These are phyloP conservation scores for Vairimorpha necatrix DNA, from an alignment of 371 early-diverging fungal genomes.

Conservation along the genomic window DNA sequence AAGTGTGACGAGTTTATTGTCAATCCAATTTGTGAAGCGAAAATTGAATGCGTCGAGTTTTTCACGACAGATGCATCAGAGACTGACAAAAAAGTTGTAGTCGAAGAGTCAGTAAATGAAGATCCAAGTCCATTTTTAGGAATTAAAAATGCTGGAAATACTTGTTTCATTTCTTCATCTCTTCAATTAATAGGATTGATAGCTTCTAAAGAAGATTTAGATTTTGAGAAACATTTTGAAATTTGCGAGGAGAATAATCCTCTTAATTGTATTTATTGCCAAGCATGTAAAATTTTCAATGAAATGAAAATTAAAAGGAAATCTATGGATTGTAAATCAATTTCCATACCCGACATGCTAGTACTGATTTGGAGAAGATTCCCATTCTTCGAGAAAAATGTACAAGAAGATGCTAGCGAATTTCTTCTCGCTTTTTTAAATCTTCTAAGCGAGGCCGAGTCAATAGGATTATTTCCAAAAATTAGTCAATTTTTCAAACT, in stretches of 20 bases:
- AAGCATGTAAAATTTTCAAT: constrained; percentile 49
- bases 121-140: constrained; percentile 39
- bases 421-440: constrained; percentile 43
- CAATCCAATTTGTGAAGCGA: neutral
- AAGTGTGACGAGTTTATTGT: constrained; percentile 32
- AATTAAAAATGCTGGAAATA: constrained; percentile 61
- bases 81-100: neutral
- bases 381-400: constrained; percentile 42
- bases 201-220: constrained; percentile 13
- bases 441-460: constrained; percentile 41
- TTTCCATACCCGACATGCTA: constrained; percentile 32
- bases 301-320: constrained; percentile 10
- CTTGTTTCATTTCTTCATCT: constrained; percentile 62
- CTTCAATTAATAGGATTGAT: constrained; percentile 55
- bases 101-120: neutral
- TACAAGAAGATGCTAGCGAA: constrained; percentile 63
- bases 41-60: constrained; percentile 9
- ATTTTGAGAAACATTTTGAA: constrained; percentile 43
- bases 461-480: constrained; percentile 28
- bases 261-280: constrained; percentile 60
- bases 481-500: constrained; percentile 37
- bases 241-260: constrained; percentile 47
- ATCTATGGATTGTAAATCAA: neutral
- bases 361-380: constrained; percentile 34
- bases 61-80: neutral